Percentiles rank a stretch among this genome's conserved stretches.
These are phyloP conservation scores for Cinnamomum micranthum DNA, from an alignment of 164 flowering plant genomes.

Conservation along the genomic window DNA sequence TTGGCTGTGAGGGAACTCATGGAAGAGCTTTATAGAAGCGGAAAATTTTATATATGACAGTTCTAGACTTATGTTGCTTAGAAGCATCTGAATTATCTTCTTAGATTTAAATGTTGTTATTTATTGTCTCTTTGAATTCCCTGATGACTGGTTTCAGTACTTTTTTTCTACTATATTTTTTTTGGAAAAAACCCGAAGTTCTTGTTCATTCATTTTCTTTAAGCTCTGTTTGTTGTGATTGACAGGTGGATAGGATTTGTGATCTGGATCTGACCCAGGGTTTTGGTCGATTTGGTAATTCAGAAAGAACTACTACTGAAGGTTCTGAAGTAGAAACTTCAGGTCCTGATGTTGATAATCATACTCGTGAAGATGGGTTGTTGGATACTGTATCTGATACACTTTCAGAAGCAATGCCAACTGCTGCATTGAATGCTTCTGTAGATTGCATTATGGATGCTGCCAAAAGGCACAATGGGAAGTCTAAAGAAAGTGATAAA, in stretches of 20 bases:
- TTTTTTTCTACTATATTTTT: too few relatives aligned
- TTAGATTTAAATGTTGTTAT: too few relatives aligned
- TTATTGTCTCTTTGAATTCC: too few relatives aligned
- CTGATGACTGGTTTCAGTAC: too few relatives aligned
- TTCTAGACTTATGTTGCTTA: too few relatives aligned
- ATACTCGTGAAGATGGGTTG: slow-evolving; percentile 14
- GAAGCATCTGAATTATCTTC: too few relatives aligned
- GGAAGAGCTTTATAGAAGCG: too few relatives aligned
- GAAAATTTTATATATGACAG: too few relatives aligned
- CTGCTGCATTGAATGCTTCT: slow-evolving; percentile 6
- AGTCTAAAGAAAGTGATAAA: slow-evolving; percentile 11
- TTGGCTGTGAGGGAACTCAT: too few relatives aligned
- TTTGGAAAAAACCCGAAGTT: background rate
- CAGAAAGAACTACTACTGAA: slow-evolving; percentile 3
- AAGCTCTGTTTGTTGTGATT: background rate
- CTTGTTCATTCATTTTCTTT: background rate
- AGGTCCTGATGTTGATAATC: slow-evolving; percentile 13
- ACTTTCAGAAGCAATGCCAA: slow-evolving; percentile 8
- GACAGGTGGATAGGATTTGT: slow-evolving; percentile 52
- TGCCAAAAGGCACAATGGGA: background rate
- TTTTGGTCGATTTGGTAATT: slow-evolving; percentile 1
- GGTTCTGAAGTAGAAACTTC: slow-evolving; percentile 7
- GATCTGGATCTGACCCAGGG: slow-evolving; percentile 5
- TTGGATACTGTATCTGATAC: slow-evolving; percentile 11
- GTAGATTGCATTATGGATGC: slow-evolving; percentile 15